These are phyloP conservation scores for Chalaropsis thielavioides DNA, from an alignment of 2,329 filamentous ascomycete species.

Conservation along the genomic window DNA sequence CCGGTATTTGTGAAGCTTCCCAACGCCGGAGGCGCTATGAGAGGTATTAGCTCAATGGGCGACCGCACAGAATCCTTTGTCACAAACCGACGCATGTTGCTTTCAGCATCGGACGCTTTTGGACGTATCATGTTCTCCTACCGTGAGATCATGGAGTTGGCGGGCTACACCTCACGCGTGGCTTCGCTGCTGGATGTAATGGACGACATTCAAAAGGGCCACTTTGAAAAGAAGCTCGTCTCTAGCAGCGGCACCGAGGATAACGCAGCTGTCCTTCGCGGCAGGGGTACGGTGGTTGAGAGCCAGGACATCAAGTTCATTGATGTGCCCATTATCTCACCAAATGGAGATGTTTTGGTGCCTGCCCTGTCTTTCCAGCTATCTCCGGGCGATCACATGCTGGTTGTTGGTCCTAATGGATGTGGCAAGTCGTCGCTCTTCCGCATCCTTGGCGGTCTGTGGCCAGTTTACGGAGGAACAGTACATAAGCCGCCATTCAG, in stretches of 20 bases:
- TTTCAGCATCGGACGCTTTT: slow-evolving; percentile 90
- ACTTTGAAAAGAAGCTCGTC: slow-evolving; percentile 92
- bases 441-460: slow-evolving; percentile 86
- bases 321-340: slow-evolving; percentile 89
- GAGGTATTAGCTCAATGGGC: slow-evolving; percentile 47
- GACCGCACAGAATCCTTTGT: slow-evolving; percentile 68
- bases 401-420: slow-evolving; percentile 92
- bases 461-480: slow-evolving; percentile 92
- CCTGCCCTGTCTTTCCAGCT: slow-evolving; percentile 77
- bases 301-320: slow-evolving; percentile 73
- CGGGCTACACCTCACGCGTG: slow-evolving; percentile 87
- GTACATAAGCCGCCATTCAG: slow-evolving; percentile 84
- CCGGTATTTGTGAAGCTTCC: slow-evolving; percentile 93
- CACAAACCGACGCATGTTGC: slow-evolving; percentile 79
- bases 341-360: slow-evolving; percentile 87
- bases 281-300: slow-evolving; percentile 69
- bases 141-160: slow-evolving; percentile 90
- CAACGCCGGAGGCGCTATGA: slow-evolving; percentile 32
- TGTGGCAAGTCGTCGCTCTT: slow-evolving; percentile 95
- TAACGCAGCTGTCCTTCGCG: slow-evolving; percentile 68
- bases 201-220: slow-evolving; percentile 77
- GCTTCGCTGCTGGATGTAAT: slow-evolving; percentile 84
- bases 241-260: slow-evolving; percentile 70
- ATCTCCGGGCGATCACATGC: slow-evolving; percentile 70
- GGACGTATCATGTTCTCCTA: slow-evolving; percentile 96